Evolutionary conservation across 331 rosid species (phyloP).

Genomic region (Rosa hybrid): DNA sequence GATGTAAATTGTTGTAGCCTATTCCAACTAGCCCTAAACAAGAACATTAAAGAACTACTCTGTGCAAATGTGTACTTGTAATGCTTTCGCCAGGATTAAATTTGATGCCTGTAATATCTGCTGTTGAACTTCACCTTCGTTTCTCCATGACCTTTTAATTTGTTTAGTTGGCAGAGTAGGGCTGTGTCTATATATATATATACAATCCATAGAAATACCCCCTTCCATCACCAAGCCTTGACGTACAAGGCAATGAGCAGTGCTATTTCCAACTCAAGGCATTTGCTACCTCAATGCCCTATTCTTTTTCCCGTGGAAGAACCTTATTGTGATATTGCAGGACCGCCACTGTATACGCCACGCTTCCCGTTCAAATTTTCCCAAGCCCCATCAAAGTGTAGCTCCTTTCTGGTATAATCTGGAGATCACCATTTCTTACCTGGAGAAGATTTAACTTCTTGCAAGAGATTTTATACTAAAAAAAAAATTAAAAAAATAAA

Average conservation of each 20-base stretch:
- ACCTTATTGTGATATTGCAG: too few relatives aligned
- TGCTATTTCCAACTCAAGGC: too few relatives aligned
- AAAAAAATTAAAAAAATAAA: too few relatives aligned
- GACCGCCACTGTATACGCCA: too few relatives aligned
- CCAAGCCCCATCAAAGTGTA: too few relatives aligned
- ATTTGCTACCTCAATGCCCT: too few relatives aligned
- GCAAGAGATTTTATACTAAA: too few relatives aligned
- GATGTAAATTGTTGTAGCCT: conserved; percentile 20
- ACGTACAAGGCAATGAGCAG: not conserved
- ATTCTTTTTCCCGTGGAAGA: too few relatives aligned
- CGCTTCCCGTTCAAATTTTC: too few relatives aligned
- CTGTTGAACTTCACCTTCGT: not conserved
- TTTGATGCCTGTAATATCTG: conserved; percentile 18
- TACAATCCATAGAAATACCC: not conserved
- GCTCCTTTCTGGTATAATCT: too few relatives aligned
- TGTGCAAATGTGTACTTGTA: conserved; percentile 19
- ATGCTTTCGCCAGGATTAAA: conserved; percentile 25
- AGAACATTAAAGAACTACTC: conserved; percentile 35
- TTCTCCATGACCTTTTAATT: not conserved
- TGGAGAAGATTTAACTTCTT: not conserved
- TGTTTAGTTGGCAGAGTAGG: not conserved
- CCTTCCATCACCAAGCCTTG: not conserved
- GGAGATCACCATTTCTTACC: not conserved
- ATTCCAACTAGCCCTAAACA: conserved; percentile 29
- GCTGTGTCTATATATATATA: not conserved